Evolutionary conservation across 2,329 filamentous ascomycete species (phyloP).

Genomic region (Colletotrichum sp.): DNA sequence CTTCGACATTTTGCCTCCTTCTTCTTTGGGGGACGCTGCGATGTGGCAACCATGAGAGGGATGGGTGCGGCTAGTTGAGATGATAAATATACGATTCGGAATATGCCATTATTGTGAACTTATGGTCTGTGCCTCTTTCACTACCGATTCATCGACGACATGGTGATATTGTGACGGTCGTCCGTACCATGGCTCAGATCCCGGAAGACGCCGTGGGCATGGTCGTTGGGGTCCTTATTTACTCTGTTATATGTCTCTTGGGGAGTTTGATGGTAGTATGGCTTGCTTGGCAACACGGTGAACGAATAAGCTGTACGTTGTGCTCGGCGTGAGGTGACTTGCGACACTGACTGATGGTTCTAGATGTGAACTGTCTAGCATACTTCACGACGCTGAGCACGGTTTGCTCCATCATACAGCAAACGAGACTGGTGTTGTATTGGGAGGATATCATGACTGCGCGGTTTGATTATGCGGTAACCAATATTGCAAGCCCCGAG

Average conservation of each 20-base stretch:
- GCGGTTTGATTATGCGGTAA: background rate
- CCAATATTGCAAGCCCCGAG: background rate
- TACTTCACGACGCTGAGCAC: background rate
- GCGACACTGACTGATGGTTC: rapidly evolving
- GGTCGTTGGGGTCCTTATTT: background rate
- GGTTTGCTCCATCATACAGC: background rate
- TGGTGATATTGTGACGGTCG: background rate
- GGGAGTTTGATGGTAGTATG: background rate
- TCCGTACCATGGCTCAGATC: background rate
- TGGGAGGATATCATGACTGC: background rate
- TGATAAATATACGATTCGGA: background rate
- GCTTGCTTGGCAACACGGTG: background rate
- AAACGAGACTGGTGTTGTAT: background rate
- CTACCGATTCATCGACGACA: background rate
- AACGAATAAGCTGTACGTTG: background rate
- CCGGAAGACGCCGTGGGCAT: background rate
- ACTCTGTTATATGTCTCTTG: background rate
- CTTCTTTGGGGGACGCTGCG: background rate
- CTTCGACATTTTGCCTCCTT: background rate
- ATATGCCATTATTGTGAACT: background rate
- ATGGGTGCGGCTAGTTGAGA: background rate
- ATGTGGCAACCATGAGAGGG: background rate
- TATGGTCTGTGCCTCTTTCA: background rate
- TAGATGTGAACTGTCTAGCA: background rate
- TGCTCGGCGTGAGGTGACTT: rapidly evolving